phyloP scores from a whole-genome alignment of 2,329 filamentous ascomycete genomes.

The Xylariaceae sp. region DNA sequence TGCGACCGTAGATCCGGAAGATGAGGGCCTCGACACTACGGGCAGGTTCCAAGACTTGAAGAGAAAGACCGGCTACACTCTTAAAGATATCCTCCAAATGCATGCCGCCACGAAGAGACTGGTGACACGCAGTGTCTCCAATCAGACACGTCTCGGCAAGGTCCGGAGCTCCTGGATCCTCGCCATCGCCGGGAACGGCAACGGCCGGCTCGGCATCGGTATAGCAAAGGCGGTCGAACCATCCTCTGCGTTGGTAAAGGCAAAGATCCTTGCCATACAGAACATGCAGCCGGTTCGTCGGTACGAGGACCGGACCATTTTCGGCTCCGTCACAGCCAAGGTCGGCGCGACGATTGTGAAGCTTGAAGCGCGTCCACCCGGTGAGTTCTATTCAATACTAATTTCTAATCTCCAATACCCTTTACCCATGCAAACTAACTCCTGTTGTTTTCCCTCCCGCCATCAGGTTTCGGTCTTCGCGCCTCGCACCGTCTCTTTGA shows the following conservation, averaged over 20 bases:
- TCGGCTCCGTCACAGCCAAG: conserved; percentile 77
- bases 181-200: conserved; percentile 78
- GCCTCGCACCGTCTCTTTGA: conserved; percentile 91
- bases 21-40: conserved; percentile 48
- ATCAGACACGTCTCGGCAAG: conserved; percentile 96
- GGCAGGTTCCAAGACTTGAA: conserved; percentile 51
- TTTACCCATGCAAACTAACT: conserved; percentile 10
- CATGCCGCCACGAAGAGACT: conserved; percentile 60
- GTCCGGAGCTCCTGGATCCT: conserved; percentile 72
- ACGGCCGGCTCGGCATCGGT: conserved; percentile 82
- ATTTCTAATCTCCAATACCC: no score
- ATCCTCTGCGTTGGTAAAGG: conserved; percentile 64
- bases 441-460: neutral
- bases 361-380: conserved; percentile 78
- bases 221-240: conserved; percentile 81
- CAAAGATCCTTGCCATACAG: conserved; percentile 74
- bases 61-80: conserved; percentile 50
- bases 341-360: conserved; percentile 82
- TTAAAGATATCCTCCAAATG: conserved; percentile 51
- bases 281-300: conserved; percentile 90
- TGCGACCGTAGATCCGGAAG: conserved; percentile 45
- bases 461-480: conserved; percentile 83
- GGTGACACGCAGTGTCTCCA: conserved; percentile 69
- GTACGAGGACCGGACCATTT: conserved; percentile 91
- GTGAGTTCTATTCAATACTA: conserved; percentile 58